Evolutionary conservation across 2,329 filamentous ascomycete species (phyloP), one percentile per base, ranked within the genome.

Genomic region (Ceratocystis lukuohia): DNA sequence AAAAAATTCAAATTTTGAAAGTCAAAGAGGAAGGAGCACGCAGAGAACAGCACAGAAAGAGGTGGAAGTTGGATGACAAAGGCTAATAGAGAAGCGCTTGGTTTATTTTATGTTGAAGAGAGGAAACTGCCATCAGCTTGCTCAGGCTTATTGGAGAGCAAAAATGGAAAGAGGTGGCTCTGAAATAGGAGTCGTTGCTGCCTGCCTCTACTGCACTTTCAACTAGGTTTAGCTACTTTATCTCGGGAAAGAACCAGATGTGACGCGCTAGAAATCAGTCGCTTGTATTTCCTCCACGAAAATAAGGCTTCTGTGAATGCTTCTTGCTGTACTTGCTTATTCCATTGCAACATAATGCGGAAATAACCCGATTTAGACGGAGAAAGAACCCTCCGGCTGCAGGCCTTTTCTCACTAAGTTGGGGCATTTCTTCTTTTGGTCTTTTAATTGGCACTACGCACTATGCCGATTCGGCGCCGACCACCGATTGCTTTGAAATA

Each of bases 111-210:
- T 28, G 28, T 53, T 17, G 3, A 44, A 65, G 30, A n/a, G 44
- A 57, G 63, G 61, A 63, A 63, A 44, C 61, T 63, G 45, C 37
- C 62, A 37, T 30, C 7, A 20, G 56, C 22, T 59, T 15, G 22
- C n/a, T 59, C 28, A 20, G 12, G 56, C 33, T n/a, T 28, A 17
- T 25, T 20, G 33, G 12, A 56, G n/a, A 33, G 44, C 12, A 64
- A 30, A 57, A 56, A 45, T 22, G 30, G 25, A 33, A 66, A 62
- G 56, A 22, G 8, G 22, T 4, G 33, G 61, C 25, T n/a, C n/a
- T 8, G 20, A 17, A 15, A 41, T 37, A 12, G 15, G 64, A 45
- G 17, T 50, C 61, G 8, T 37, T 37, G 12, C 46, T 7, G 37
- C 37, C 37, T 41, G 37, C 3, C 37, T 41, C 37, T 41, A 41